Conservation (phyloP, 495 filamentous ascomycete genomes). For the Polyplosphaeria fusca region DNA sequence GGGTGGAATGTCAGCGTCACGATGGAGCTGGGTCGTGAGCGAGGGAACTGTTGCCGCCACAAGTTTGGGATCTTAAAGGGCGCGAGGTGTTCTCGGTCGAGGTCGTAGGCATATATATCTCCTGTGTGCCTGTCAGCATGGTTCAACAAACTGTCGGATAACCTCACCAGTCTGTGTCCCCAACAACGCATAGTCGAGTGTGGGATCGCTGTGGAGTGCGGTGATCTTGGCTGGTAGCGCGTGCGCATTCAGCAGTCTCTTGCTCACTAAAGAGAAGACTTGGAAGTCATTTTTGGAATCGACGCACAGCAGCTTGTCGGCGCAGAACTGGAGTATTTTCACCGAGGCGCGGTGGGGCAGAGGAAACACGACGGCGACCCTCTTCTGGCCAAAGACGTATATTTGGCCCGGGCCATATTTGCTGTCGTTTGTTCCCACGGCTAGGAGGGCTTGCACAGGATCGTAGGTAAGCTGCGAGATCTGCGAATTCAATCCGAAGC, state of each 20-base stretch:
- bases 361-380: conserved; percentile 66
- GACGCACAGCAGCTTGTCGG: conserved; percentile 74
- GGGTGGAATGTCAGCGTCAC: conserved; percentile 83
- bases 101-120: conserved; percentile 84
- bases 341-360: conserved; percentile 66
- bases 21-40: conserved; percentile 55
- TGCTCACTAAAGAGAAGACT: conserved; percentile 70
- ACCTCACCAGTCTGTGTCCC: conserved; percentile 38
- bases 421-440: conserved; percentile 80
- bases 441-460: conserved; percentile 87
- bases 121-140: conserved; percentile 41
- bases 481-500: conserved; percentile 86
- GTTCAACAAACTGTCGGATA: not conserved
- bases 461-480: conserved; percentile 80
- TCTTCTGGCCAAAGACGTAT: conserved; percentile 83
- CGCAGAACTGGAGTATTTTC: conserved; percentile 68
- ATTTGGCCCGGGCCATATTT: conserved; percentile 76
- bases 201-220: conserved; percentile 73
- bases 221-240: conserved; percentile 70
- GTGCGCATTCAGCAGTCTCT: conserved; percentile 57
- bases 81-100: conserved; percentile 74
- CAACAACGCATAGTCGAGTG: conserved; percentile 80
- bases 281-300: conserved; percentile 80
- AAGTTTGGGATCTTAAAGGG: conserved; percentile 79
- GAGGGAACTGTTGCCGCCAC: conserved; percentile 66